phyloP scores from a whole-genome alignment of 768 basidiomycete species.

The Tulasnella calospora region DNA sequence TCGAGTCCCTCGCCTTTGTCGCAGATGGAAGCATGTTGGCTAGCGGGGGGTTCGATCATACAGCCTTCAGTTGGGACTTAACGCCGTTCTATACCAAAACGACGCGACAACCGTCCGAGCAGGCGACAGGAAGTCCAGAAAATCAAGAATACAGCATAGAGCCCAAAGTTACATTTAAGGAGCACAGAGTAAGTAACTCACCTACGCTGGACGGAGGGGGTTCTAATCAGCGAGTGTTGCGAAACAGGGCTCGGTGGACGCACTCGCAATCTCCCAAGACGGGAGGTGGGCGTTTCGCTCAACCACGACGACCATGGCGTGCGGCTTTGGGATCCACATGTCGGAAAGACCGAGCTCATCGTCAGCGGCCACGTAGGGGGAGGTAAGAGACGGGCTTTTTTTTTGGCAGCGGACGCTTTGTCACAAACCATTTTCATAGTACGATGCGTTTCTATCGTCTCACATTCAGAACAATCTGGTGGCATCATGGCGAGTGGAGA shows the following conservation, averaged over 20 bases:
- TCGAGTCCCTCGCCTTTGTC: background rate
- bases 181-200: background rate
- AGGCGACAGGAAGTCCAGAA: background rate
- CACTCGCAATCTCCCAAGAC: background rate
- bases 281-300: background rate
- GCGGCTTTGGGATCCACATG: background rate
- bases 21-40: background rate
- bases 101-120: background rate
- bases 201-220: background rate
- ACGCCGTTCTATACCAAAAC: background rate
- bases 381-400: background rate
- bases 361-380: background rate
- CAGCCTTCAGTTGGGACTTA: background rate
- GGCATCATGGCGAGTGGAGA: background rate
- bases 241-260: background rate
- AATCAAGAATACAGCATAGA: background rate
- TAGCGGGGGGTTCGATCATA: background rate
- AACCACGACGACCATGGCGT: background rate
- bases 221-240: background rate
- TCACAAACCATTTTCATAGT: background rate
- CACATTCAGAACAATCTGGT: background rate
- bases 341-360: background rate
- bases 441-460: background rate
- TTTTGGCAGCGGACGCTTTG: background rate
- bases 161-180: background rate